Evolutionary conservation across 441 rosid species (phyloP), one percentile per base, ranked within the genome.

Genomic region (Croton laevigatus): DNA sequence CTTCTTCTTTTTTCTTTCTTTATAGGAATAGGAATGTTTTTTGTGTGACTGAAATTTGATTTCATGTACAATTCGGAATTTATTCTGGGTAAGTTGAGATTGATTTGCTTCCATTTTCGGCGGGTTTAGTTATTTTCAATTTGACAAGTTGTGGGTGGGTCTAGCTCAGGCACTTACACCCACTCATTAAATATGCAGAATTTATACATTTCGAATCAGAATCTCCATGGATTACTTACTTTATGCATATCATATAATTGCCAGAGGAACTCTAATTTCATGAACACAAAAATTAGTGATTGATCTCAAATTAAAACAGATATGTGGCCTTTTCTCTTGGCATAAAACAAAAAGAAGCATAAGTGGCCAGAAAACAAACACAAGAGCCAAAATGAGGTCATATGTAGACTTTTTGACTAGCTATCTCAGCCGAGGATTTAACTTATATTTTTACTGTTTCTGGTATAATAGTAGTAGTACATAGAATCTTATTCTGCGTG

Each of bases 41-140:
- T 65, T 49, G 70, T 58, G 70, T 65, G 69, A 58, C 44, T 44
- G 8, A 8, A 19, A 51, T 27, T 38, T 38, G 2, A 59, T 51
- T 70, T 70, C 67, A 38, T 3, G 36, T 13, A 32, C 66, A 61
- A 52, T 32, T 12, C 5, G 19, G 51, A 49, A 71, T 46, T 45
- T 48, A 51, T 51, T 66, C 42, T 16, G 4, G 17, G 36, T 20
- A 58, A 49, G 46, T 57, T 6, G 54, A 57, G 1, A 23, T 32
- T 11, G 19, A 58, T 32, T 14, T 16, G 12, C n/a, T 42, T 48
- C 17, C 27, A n/a, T 9, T 53, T 12, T 48, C 17, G 57, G 46
- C 58, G 45, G 65, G 65, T 9, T 23, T 9, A 59, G 8, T 46
- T 27, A 44, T 44, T 69, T 69, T 32, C n/a, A 10, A 45, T 8